A percentile compares a stretch with the other conserved stretches of the same genome.
phyloP scores from a whole-genome alignment of 1,284 basidiomycete genomes.

The Tylopilus sp. region DNA sequence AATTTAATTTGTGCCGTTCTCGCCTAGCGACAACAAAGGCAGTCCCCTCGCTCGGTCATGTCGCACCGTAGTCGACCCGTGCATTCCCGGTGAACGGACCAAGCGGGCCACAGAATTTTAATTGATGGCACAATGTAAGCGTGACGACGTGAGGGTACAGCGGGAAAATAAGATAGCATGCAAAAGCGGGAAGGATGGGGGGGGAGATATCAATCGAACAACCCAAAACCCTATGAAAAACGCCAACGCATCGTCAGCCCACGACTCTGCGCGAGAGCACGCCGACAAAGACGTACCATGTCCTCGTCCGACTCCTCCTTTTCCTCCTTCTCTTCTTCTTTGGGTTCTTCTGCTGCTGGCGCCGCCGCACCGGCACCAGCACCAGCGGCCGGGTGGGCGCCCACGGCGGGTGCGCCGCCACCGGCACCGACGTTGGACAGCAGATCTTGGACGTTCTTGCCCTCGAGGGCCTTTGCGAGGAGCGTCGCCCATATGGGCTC shows the following conservation, averaged over 20 bases:
- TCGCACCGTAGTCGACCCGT: background rate
- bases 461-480: constrained; percentile 96
- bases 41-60: too few relatives aligned
- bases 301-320: constrained; percentile 90
- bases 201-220: constrained; percentile 63
- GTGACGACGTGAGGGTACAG: constrained; percentile 17
- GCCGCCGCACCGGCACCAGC: constrained; percentile 59
- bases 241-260: background rate
- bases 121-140: constrained; percentile 23
- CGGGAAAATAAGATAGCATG: constrained; percentile 26
- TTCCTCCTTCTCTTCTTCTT: constrained; percentile 81
- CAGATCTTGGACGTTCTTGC: constrained; percentile 95
- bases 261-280: too few relatives aligned
- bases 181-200: background rate
- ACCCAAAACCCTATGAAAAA: constrained; percentile 58
- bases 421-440: constrained; percentile 88
- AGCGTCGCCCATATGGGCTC: constrained; percentile 98
- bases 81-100: constrained; percentile 14
- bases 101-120: constrained; percentile 12
- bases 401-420: constrained; percentile 74
- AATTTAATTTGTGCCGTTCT: too few relatives aligned
- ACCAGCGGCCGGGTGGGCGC: constrained; percentile 49
- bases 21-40: too few relatives aligned
- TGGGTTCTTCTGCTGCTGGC: constrained; percentile 58
- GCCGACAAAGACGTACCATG: constrained; percentile 81